Base-by-base conservation (phyloP, 371 early-diverging fungal species). In the Rhizopus arrhizus region DNA sequence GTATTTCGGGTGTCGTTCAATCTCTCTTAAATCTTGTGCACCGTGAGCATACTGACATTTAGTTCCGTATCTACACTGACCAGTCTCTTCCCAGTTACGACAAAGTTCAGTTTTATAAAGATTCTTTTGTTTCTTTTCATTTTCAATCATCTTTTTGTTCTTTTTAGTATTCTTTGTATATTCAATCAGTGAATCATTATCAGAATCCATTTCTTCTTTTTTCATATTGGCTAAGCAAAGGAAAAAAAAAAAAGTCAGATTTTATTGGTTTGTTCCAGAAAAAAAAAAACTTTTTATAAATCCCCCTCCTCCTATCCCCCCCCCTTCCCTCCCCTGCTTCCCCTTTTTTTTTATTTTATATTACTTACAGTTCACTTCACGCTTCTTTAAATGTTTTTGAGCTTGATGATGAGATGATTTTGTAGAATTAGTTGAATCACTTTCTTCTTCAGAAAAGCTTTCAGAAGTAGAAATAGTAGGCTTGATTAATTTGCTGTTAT, bases 31-130 rank as follows among this genome's bases (percentile, higher is more conserved):
- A 78, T 99, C 98, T 29, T 71, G 59, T 22, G 66, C 61, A 31
- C 88, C 88, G 74, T 99, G 99, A 15, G 98, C 98, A 85, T 96
- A 99, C 71, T 97, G 96, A 75, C 99, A 99, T 73, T 92, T 92
- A 13, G 80, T 79, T 1, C 93, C 95, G 73, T 97, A 99, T 62
- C 87, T 75, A 84, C 99, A 99, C n/a, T 82, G 73, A 5, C 93
- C 91, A 8, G 88, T 91, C 57, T 93, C 94, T 74, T 88, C 89
- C 81, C 88, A 93, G 38, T 91, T 91, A 36, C 94, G 85, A 71
- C 99, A 45, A 6, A 45, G 46, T 8, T 45, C 15, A 45, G 46
- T 13, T 16, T 22, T 45, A n/a, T 13, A 22, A 2, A 22, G 15
- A 45, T 7, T 22, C 13, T 22, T 22, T 45, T 15, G 46, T 16